Base-by-base conservation (phyloP, 1,284 basidiomycete genomes). In the Moesziomyces sp. region DNA sequence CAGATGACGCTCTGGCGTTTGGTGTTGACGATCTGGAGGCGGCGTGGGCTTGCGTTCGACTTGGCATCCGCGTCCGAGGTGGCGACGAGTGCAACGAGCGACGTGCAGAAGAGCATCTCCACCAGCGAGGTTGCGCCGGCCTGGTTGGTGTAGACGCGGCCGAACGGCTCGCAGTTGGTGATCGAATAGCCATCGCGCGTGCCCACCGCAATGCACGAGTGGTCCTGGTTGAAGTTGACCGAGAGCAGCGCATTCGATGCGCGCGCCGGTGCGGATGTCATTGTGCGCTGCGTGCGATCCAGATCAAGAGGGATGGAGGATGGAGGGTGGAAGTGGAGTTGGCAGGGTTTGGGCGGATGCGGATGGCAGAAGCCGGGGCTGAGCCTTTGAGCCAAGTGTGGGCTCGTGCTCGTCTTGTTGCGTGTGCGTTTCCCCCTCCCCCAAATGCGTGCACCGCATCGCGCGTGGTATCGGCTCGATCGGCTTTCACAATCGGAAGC, bases 1-100 rank as follows among this genome's bases (percentile, higher is more conserved):
- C 97, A 99, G 73, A 99, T 99, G 87, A 95, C 96, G 21, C 93
- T 96, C 88, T 98, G 93, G 30, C 96, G 90, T 93, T 97, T 97
- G 11, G 96, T 99, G 84, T 99, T 99, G 55, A 98, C 93, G 64
- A 99, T 98, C 87, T 97, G 94, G 52, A 99, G 86, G 11, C 66
- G 52, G 19, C 96, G 88, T 3, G 94, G 94, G 84, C 91, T 93
- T 28, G 89, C 14, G 28, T 68, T 68, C 19, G 69, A 73, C 86
- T 97, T 74, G 14, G 77, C 76, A 46, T 78, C 78, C 13, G 74
- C 74, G 86, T 97, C 94, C 10, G 93, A 93, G 0, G 93, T 93
- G 13, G 96, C 95, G 28, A 99, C 96, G 40, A 99, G 88, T 0
- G 96, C 96, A 55, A 99, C 94, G 65, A 99, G 89, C 10, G 94